Evolutionary conservation across 2,329 filamentous ascomycete genomes (phyloP), one percentile per base, ranked within the genome.

Genomic region (Cylindrodendrum hubeiense): DNA sequence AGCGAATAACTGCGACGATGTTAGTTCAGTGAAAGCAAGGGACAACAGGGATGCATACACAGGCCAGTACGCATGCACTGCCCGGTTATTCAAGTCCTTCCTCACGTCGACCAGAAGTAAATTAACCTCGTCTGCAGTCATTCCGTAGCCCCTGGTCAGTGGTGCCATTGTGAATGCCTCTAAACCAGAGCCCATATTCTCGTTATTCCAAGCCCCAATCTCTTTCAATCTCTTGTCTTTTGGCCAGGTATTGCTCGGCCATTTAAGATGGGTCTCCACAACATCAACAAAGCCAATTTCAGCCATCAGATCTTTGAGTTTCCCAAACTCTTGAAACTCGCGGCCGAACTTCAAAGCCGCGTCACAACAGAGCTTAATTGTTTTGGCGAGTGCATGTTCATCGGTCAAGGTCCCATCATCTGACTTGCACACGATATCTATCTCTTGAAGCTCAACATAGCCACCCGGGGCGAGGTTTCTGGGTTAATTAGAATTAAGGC

Each of bases 281-380:
- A 61, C 33, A 7, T 37, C 51, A 9, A 34, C 28, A 12, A 61
- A 61, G 4, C 59, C 58, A 15, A 62, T 65, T n/a, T 68, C 61
- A 9, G 43, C 24, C 28, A 74, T 41, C 12, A 63, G 28, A n/a
- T 60, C 62, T 13, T 62, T 65, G n/a, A 67, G 39, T 4, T 57
- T 22, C 5, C 12, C 30, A 28, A 52, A 22, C 1, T 46, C 28
- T 30, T 30, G 28, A 30, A 9, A n/a, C 10, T 46, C 19, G 24
- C 59, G 46, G 24, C 67, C 57, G 22, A 73, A 70, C 10, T 67
- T 67, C 6, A 58, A 65, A 4, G 69, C 60, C 9, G 69, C 70
- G 7, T 72, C 49, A 5, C 19, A 63, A 41, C 4, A 63, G 43
- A 22, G 17, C 19, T 66, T 71, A 76, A 7, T 54, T 53, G n/a